phyloP scores from a whole-genome alignment of 345 rosid genomes.

The Rhodamnia rubescens region DNA sequence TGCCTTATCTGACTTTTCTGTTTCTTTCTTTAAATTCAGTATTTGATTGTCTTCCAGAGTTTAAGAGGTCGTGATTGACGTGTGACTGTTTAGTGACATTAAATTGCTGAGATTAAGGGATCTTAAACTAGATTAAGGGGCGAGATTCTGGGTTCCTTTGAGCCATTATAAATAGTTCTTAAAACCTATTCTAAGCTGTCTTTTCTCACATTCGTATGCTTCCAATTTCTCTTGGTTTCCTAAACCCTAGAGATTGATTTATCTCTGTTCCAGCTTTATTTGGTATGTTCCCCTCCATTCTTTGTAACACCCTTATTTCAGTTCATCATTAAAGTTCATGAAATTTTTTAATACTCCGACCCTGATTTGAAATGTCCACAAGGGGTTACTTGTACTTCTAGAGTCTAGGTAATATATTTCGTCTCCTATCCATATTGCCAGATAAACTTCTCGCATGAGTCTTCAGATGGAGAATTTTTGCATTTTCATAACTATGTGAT shows the following conservation, averaged over 20 bases:
- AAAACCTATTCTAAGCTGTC: no score
- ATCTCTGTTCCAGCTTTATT: background rate
- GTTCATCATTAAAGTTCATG: background rate
- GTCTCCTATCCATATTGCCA: background rate
- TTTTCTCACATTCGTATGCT: background rate
- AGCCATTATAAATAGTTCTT: background rate
- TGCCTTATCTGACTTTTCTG: background rate
- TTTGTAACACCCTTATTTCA: background rate
- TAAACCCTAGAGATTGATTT: background rate
- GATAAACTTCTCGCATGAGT: background rate
- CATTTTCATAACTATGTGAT: conserved; percentile 4
- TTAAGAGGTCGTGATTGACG: background rate
- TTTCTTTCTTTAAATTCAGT: background rate
- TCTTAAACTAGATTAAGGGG: background rate
- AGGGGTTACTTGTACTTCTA: background rate
- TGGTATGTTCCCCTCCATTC: background rate
- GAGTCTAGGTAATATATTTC: background rate
- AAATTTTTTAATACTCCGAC: background rate
- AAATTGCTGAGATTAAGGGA: background rate
- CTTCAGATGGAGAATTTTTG: background rate
- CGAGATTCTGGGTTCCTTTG: background rate
- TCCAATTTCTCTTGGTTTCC: background rate
- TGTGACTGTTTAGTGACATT: background rate
- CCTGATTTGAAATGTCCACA: background rate
- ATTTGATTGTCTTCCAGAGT: background rate